A percentile compares a stretch with the other conserved stretches of the same genome.
Evolutionary conservation across 2,329 filamentous ascomycete genomes (phyloP).

Genomic region (Rhexocercosporidium sp.): DNA sequence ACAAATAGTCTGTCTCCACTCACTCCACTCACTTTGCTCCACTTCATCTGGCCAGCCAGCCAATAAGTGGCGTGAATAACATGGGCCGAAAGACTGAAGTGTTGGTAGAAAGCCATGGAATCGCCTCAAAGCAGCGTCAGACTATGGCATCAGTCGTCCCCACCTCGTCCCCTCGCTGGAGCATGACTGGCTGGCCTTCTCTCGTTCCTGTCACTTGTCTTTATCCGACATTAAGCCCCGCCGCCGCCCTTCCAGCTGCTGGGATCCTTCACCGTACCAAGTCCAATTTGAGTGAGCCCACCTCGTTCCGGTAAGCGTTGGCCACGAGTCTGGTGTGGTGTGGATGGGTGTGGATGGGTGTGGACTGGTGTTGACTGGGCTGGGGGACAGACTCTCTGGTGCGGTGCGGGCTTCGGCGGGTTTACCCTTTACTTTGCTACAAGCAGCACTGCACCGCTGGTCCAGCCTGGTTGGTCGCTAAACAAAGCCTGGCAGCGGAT

Average conservation of each 20-base stretch:
- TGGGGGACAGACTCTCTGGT: no score
- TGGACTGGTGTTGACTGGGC: no score
- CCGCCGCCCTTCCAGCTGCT: neutral
- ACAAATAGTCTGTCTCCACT: no score
- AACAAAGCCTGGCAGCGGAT: constrained; percentile 9
- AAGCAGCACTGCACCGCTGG: neutral
- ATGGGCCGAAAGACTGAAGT: no score
- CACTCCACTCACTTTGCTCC: no score
- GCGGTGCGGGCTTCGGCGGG: neutral
- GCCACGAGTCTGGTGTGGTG: constrained; percentile 11
- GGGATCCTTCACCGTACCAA: constrained; percentile 9
- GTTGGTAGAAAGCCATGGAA: constrained; percentile 11
- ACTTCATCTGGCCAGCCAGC: constrained; percentile 2
- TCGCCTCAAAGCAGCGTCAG: neutral
- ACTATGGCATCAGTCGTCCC: neutral
- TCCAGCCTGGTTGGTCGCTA: constrained; percentile 2
- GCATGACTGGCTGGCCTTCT: neutral
- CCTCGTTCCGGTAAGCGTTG: constrained; percentile 5
- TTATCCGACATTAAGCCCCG: constrained; percentile 1
- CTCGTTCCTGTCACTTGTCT: constrained; percentile 6
- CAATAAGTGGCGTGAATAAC: constrained; percentile 10
- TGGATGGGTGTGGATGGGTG: neutral
- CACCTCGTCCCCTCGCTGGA: neutral
- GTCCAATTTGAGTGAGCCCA: neutral
- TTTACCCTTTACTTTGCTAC: neutral